A percentile compares a stretch with the other conserved stretches of the same genome.
Conservation (phyloP, 306 rosid genomes). For the Quercus berberidifolia region DNA sequence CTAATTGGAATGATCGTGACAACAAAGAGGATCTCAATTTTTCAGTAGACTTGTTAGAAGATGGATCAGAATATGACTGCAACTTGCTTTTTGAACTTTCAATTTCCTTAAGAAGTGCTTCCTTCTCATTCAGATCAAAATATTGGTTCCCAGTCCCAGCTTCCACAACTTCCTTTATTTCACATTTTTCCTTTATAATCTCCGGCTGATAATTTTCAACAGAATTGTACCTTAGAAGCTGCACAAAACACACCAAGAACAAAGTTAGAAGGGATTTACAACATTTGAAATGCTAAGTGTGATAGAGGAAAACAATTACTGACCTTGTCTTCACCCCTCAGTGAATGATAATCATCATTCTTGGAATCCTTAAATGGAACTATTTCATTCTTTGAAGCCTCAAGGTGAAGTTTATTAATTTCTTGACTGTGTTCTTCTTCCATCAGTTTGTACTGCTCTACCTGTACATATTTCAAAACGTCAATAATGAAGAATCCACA, state of each 20-base stretch:
- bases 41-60: constrained; percentile 62
- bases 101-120: constrained; percentile 83
- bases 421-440: constrained; percentile 38
- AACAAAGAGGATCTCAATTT: constrained; percentile 73
- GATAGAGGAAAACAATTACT: neutral
- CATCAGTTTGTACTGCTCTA: constrained; percentile 49
- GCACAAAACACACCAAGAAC: constrained; percentile 18
- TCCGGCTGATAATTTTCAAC: constrained; percentile 31
- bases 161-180: constrained; percentile 69
- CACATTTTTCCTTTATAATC: constrained; percentile 55
- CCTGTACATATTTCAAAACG: constrained; percentile 33
- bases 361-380: constrained; percentile 27
- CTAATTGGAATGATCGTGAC: constrained; percentile 72
- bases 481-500: constrained; percentile 14
- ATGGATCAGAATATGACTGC: constrained; percentile 44
- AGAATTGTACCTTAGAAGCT: constrained; percentile 32
- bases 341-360: constrained; percentile 21
- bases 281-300: constrained; percentile 4
- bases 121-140: constrained; percentile 71
- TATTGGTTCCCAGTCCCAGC: constrained; percentile 25
- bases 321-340: constrained; percentile 31
- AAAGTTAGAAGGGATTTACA: constrained; percentile 24
- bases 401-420: constrained; percentile 7
- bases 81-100: constrained; percentile 68
- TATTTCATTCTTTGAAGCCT: constrained; percentile 11